Conservation (phyloP, 768 basidiomycete species). For the Kwoniella sp. region DNA sequence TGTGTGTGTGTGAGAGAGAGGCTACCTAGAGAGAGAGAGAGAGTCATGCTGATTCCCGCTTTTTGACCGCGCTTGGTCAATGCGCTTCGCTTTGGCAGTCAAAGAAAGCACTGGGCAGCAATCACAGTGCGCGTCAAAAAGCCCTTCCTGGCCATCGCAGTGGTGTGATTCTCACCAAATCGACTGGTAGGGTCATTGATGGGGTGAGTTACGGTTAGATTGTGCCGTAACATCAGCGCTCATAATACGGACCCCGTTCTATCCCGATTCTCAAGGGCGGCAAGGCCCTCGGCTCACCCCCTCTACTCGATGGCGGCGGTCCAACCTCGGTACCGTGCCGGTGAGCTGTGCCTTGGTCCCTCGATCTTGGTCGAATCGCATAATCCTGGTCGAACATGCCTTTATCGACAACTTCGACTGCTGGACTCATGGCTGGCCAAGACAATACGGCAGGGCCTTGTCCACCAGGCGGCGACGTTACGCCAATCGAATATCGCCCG, state of each 20-base stretch:
- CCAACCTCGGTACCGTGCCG: not conserved
- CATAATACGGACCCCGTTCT: constrained; percentile 6
- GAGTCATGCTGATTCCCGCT: too few species aligned
- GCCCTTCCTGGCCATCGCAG: too few species aligned
- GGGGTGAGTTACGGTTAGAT: too few species aligned
- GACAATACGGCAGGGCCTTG: constrained; percentile 17
- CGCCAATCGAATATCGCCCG: not conserved
- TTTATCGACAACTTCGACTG: not conserved
- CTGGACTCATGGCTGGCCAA: constrained; percentile 19
- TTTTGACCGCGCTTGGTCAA: too few species aligned
- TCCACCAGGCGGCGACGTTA: not conserved
- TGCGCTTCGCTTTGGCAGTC: too few species aligned
- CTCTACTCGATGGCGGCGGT: not conserved
- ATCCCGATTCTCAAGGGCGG: constrained; percentile 23
- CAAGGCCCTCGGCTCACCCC: constrained; percentile 1
- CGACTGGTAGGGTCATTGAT: too few species aligned
- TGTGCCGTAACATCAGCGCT: not conserved
- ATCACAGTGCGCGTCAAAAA: too few species aligned
- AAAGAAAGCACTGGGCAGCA: too few species aligned
- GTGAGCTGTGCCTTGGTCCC: not conserved
- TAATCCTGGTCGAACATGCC: constrained; percentile 26
- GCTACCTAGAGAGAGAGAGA: too few species aligned
- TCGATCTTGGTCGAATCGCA: constrained; percentile 11
- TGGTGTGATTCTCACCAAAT: too few species aligned
- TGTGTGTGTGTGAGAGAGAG: too few species aligned